These are phyloP conservation scores for Penicillium sp. DNA, from an alignment of 2,329 filamentous ascomycete genomes.

Conservation along the genomic window DNA sequence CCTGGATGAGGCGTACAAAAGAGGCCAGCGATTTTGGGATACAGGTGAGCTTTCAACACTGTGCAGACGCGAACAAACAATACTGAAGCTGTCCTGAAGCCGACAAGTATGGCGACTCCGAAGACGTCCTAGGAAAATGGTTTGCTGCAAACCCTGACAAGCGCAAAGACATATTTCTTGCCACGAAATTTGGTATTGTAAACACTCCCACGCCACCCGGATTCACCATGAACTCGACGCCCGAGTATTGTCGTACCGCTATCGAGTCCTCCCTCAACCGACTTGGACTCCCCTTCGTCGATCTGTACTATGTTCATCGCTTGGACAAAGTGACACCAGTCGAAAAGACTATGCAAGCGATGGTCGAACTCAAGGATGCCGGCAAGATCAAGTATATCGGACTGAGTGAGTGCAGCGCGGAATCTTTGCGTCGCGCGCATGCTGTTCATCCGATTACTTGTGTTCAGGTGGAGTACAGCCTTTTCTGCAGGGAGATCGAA, in stretches of 20 bases:
- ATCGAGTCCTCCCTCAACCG: conserved; percentile 44
- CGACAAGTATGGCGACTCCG: conserved; percentile 47
- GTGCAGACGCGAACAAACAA: conserved; percentile 1
- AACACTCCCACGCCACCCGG: conserved; percentile 5
- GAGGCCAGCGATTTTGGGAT: conserved; percentile 49
- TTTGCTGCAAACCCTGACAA: conserved; percentile 45
- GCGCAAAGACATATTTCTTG: conserved; percentile 52
- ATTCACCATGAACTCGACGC: conserved; percentile 33
- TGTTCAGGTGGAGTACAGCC: conserved; percentile 57
- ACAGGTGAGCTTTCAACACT: conserved; percentile 24
- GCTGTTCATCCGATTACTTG: conserved; percentile 52
- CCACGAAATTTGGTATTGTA: conserved; percentile 51
- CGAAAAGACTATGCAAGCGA: conserved; percentile 43
- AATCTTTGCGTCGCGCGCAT: conserved; percentile 52
- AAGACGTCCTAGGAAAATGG: conserved; percentile 52
- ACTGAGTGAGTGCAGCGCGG: conserved; percentile 50
- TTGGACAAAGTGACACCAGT: conserved; percentile 40
- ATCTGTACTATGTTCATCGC: conserved; percentile 51
- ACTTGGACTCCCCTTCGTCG: conserved; percentile 47
- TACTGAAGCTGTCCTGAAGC: conserved; percentile 9
- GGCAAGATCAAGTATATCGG: conserved; percentile 58
- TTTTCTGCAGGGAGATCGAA: conserved; percentile 54
- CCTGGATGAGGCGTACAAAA: conserved; percentile 47
- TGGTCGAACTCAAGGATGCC: conserved; percentile 49
- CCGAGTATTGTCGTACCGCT: conserved; percentile 44